These are phyloP conservation scores for Aspergillus udagawae DNA, from an alignment of 2,329 filamentous ascomycete genomes.

Conservation along the genomic window DNA sequence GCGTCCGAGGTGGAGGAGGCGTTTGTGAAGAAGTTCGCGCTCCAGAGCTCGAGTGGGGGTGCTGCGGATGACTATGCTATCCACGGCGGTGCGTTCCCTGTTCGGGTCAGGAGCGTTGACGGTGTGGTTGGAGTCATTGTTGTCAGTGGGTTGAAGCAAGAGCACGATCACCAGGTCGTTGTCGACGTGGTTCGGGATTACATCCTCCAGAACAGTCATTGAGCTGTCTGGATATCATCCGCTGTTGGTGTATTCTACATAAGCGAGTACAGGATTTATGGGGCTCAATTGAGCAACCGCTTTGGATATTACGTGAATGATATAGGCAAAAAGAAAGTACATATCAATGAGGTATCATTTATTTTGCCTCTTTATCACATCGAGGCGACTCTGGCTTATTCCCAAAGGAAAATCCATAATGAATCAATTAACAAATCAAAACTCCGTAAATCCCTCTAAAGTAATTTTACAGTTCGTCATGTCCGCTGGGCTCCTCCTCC, in stretches of 20 bases:
- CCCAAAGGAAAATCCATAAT: slow-evolving; percentile 18
- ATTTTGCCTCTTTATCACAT: neutral
- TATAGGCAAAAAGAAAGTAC: neutral
- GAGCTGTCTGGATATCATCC: neutral
- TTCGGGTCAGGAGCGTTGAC: slow-evolving; percentile 69
- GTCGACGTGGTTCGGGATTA: slow-evolving; percentile 63
- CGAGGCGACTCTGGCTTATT: slow-evolving; percentile 4
- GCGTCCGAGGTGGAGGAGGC: slow-evolving; percentile 54
- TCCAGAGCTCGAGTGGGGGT: slow-evolving; percentile 50
- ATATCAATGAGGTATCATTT: neutral
- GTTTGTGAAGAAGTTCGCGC: slow-evolving; percentile 63
- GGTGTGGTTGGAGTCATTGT: slow-evolving; percentile 71
- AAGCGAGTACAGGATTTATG: neutral
- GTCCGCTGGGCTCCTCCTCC: slow-evolving; percentile 65
- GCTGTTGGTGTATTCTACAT: neutral
- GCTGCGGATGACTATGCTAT: slow-evolving; percentile 63
- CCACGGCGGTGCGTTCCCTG: slow-evolving; percentile 71
- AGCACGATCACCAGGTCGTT: slow-evolving; percentile 73
- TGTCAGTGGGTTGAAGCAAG: slow-evolving; percentile 70
- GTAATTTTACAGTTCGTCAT: slow-evolving; percentile 72
- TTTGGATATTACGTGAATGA: neutral
- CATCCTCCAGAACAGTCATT: slow-evolving; percentile 18
- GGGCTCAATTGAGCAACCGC: too few relatives aligned
- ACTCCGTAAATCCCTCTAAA: slow-evolving; percentile 36
- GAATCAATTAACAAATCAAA: slow-evolving; percentile 23